Evolutionary conservation across 345 rosid genomes (phyloP), one percentile per base, ranked within the genome.

Genomic region (Physaria fendleri): DNA sequence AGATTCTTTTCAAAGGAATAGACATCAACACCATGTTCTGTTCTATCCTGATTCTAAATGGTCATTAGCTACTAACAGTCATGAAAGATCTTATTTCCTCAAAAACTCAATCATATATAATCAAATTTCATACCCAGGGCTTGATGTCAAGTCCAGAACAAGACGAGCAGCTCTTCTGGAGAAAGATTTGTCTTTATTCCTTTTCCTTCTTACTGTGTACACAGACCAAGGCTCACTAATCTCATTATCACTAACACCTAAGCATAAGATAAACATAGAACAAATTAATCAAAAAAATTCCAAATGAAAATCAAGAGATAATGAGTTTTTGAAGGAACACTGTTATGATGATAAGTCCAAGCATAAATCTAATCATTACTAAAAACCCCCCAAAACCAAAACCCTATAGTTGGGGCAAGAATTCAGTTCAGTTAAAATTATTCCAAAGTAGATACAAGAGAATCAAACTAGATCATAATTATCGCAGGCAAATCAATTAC

Each of bases 151-250:
- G 28, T 60, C 44, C 8, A 69, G 66, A 48, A 55, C 75, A 59
- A 72, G 63, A 29, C 66, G 59, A 41, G 67, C 17, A n/a, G 32
- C 11, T 12, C 75, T 62, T 52, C 18, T 54, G 37, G 64, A 64
- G 40, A 75, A 34, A 37, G 58, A 68, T 66, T 74, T 71, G 35
- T 52, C 76, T 63, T 74, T 78, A 59, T 21, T 47, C 77, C 67
- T 78, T 56, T 66, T 65, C 62, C 73, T 73, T 66, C 78, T 43
- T 29, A 37, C 43, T 15, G 63, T 39, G 73, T 76, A 76, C 62
- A 79, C 74, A 0, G 83, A 64, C 53, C 44, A n/a, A 12, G 77
- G 80, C 78, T 68, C 79, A 7, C 29, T 29, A 39, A 37, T 13
- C 34, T 34, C 60, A 61, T 22, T 18, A 38, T 56, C 44, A 56